Evolutionary conservation across 83 land plant genomes (phyloP), one percentile per base, ranked within the genome.

Genomic region (Larix sibirica): DNA sequence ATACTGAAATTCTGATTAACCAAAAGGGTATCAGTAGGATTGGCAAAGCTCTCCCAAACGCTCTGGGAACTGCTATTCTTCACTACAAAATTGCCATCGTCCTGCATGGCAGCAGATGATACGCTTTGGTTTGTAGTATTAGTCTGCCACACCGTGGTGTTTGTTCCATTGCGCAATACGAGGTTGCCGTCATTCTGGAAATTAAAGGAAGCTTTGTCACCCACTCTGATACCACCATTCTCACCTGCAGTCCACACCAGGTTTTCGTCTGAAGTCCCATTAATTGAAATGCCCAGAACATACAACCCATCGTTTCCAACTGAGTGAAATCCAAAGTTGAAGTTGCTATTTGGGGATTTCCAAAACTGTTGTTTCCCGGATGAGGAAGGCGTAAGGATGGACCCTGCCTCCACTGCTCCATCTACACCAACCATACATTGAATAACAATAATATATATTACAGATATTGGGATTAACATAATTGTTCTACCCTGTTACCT

Each of bases 201-300:
- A 20, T 68, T 70, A 83, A 88, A 58, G 38, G 89, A 75, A 28
- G 77, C 89, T 28, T 47, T 67, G 63, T 84, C 64, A 61, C 86
- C 87, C 31, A 87, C 91, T 73, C 54, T 33, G 16, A 81, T 31
- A 20, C 44, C 66, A 68, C 65, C 28, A 10, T 62, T 14, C 47
- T 38, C 42, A 4, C 78, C 83, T 50, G 90, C 83, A 10, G 64
- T 47, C 91, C 93, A 91, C 62, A 89, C 61, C 83, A 86, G 86
- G 33, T 81, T 67, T 28, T 23, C 47, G 40, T 58, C 38, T 18
- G 40, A 40, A 17, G 47, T 74, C 83, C 58, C 50, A 62, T 83
- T 9, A 82, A 63, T 83, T 77, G 73, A 54, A 81, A 87, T 79
- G 64, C 83, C 88, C 75, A 86, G 79, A 56, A 82, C 17, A 69